A percentile compares a stretch with the other conserved stretches of the same genome.
phyloP scores from a whole-genome alignment of 2,329 filamentous ascomycete genomes.

The Myotisia sp. region DNA sequence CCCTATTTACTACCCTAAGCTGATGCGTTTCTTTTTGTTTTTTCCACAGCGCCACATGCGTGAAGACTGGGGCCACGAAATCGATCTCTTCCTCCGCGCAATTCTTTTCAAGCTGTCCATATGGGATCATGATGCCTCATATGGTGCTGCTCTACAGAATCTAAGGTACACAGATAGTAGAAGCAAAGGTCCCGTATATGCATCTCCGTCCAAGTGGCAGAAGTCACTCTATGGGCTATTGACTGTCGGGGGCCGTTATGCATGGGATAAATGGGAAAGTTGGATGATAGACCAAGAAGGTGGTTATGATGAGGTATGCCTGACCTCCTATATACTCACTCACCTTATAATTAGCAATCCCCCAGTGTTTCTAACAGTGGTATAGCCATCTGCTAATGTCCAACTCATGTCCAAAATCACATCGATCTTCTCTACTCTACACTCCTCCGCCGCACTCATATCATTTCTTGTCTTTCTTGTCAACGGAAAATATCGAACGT shows the following conservation, averaged over 20 bases:
- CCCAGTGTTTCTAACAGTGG: too few relatives aligned
- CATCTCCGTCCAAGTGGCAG: conserved; percentile 63
- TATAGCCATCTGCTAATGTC: conserved; percentile 36
- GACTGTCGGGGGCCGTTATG: conserved; percentile 76
- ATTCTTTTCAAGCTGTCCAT: conserved; percentile 87
- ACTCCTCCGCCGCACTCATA: conserved; percentile 65
- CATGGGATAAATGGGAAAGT: conserved; percentile 83
- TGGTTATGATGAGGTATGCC: conserved; percentile 47
- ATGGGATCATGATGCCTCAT: conserved; percentile 92
- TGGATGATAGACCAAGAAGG: conserved; percentile 67
- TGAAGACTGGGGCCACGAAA: conserved; percentile 79
- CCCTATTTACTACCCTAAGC: not conserved
- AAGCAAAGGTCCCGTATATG: conserved; percentile 45
- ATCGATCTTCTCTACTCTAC: conserved; percentile 52
- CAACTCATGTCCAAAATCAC: conserved; percentile 54
- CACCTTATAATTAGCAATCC: not conserved
- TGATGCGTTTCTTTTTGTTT: conserved; percentile 4
- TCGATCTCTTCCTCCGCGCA: conserved; percentile 59
- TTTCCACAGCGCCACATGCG: conserved; percentile 44
- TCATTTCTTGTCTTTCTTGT: conserved; percentile 86
- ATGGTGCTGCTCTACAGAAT: conserved; percentile 85
- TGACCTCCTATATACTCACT: not conserved
- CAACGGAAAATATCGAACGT: conserved; percentile 78
- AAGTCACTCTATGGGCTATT: conserved; percentile 71
- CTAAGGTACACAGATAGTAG: conserved; percentile 79